These are phyloP conservation scores for Allomyces javanicus DNA, from an alignment of 192 early-diverging fungal genomes.

Conservation along the genomic window DNA sequence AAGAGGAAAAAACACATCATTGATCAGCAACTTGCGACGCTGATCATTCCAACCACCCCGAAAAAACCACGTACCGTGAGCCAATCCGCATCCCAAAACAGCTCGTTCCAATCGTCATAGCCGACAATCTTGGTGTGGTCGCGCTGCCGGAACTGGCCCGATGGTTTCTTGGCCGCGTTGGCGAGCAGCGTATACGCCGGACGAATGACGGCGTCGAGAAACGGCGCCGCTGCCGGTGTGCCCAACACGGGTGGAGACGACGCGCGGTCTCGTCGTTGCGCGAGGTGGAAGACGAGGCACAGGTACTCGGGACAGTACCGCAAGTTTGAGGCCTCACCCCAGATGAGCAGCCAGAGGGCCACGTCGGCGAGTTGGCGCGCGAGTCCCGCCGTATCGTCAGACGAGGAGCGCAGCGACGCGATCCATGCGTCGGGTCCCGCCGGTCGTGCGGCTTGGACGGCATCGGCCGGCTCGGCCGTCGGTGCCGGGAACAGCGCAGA, in stretches of 20 bases:
- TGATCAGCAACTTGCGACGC: no score
- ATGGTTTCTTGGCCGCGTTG: not conserved
- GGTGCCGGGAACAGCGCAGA: no score
- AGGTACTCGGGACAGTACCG: not conserved
- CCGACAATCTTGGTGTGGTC: not conserved
- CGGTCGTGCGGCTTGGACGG: no score
- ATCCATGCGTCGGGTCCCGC: no score
- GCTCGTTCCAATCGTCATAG: not conserved
- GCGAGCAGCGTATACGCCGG: not conserved
- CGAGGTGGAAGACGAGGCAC: not conserved
- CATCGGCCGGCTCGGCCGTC: no score
- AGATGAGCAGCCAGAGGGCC: not conserved
- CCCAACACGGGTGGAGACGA: no score
- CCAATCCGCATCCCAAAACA: not conserved
- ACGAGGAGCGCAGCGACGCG: no score
- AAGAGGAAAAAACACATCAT: no score
- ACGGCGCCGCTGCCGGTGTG: not conserved
- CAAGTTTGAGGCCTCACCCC: not conserved
- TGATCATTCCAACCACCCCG: no score
- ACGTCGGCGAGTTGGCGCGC: not conserved
- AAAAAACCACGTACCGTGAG: not conserved
- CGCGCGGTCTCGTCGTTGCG: not conserved
- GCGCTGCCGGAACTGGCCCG: not conserved
- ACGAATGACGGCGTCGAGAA: not conserved
- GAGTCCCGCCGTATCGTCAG: no score